Evolutionary conservation across 1,139 yeast genomes (phyloP), one percentile per base, ranked within the genome.

Genomic region (Kazachstania sp.): DNA sequence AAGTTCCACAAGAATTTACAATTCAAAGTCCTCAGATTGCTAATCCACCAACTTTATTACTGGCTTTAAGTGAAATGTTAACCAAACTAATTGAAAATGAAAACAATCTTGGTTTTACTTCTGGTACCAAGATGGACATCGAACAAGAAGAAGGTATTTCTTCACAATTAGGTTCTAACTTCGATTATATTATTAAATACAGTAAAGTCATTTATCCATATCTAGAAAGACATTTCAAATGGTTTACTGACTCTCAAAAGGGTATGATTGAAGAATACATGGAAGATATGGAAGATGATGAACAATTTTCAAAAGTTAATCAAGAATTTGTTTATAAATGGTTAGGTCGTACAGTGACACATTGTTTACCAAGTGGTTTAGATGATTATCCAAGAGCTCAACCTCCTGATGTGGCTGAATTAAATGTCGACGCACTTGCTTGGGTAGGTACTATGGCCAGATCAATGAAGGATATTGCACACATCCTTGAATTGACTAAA

Each of bases 371-470:
- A 2, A 84, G 95, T 67, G 99, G 99, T 0, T 65, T 92, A 39
- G 98, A 92, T 65, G 99, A 92, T 63, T 92, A 90, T 61, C 99
- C 99, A 32, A 77, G 99, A 53, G 84, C 88, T 0, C 68, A 72
- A 35, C 81, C 79, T 11, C 92, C 94, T 0, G 96, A 87, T 64
- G 73, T 83, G 37, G 95, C 95, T 0, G 99, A 92, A 66, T 71
- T 92, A 45, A 86, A 92, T 58, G 92, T 94, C 28, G 99, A 92
- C 62, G 71, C 92, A 49, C 70, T 90, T 45, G 75, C 95, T 11
- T 92, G 99, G 99, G 78, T 92, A 49, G 97, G 96, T 9, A 81
- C 86, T 18, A 87, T 92, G 95, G 78, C 96, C 0, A 73, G 81
- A 53, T 78, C 95, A 0, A 81, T 94, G 80, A 78, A 78, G 54